Conservation (phyloP, 2,329 filamentous ascomycete species). For the Zymoseptoria crescenta region DNA sequence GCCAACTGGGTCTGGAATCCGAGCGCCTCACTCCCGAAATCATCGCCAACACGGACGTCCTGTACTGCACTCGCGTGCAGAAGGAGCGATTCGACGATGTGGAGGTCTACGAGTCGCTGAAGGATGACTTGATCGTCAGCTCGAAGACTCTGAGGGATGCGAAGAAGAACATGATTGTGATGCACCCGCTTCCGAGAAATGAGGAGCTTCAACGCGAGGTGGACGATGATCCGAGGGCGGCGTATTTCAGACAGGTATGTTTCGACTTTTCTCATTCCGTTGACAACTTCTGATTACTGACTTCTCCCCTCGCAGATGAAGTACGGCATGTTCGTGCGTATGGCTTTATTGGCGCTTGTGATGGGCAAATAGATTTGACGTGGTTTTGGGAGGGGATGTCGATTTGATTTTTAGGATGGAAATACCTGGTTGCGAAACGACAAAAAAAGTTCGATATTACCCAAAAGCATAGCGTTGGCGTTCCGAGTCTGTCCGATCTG, state of each 20-base stretch:
- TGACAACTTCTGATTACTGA: constrained; percentile 1
- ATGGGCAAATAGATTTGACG: constrained; percentile 50
- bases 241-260: constrained; percentile 98
- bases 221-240: constrained; percentile 91
- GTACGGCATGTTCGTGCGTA: constrained; percentile 95
- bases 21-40: constrained; percentile 79
- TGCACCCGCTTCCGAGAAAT: constrained; percentile 93
- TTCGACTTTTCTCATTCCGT: neutral
- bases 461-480: constrained; percentile 5
- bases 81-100: constrained; percentile 86
- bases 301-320: constrained; percentile 61
- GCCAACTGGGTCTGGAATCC: constrained; percentile 69
- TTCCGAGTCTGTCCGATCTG: neutral
- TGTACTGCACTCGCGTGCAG: constrained; percentile 96
- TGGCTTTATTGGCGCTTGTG: constrained; percentile 91
- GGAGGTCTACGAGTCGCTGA: constrained; percentile 75
- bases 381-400: neutral
- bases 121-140: constrained; percentile 82
- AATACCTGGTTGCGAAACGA: neutral
- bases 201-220: constrained; percentile 92
- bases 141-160: constrained; percentile 83
- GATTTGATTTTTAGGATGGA: neutral
- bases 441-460: neutral
- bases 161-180: constrained; percentile 85
- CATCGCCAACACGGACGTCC: constrained; percentile 74